A percentile compares a stretch with the other conserved stretches of the same genome.
phyloP scores from a whole-genome alignment of 352 stramenopile species.

The Phytophthora quininea region DNA sequence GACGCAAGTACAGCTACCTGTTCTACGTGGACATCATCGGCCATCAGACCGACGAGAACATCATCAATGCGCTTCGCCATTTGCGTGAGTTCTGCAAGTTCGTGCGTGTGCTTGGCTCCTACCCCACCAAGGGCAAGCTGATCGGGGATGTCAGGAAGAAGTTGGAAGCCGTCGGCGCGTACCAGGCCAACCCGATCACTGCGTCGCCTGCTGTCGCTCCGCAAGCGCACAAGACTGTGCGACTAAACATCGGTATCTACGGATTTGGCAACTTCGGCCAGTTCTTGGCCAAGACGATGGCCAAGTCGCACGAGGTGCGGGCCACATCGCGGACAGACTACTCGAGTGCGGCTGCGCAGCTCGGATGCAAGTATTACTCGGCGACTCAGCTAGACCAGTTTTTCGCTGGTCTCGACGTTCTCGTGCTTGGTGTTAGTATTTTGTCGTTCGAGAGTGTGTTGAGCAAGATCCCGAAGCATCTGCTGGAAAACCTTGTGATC shows the following conservation, averaged over 20 bases:
- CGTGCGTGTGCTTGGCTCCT: conserved; percentile 88
- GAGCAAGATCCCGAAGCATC: conserved; percentile 60
- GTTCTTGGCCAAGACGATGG: conserved; percentile 96
- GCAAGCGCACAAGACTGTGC: conserved; percentile 32
- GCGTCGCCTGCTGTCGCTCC: conserved; percentile 31
- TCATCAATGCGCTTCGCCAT: conserved; percentile 85
- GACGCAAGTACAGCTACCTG: conserved; percentile 82
- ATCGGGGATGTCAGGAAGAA: conserved; percentile 60
- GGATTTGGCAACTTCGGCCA: conserved; percentile 98
- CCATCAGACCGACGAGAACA: conserved; percentile 73
- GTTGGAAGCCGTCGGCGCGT: conserved; percentile 57
- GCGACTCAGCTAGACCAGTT: conserved; percentile 88
- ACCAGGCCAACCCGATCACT: conserved; percentile 33
- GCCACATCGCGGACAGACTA: conserved; percentile 91
- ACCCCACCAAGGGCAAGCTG: conserved; percentile 79
- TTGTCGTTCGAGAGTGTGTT: conserved; percentile 79
- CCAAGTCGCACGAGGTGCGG: conserved; percentile 91
- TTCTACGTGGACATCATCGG: conserved; percentile 86
- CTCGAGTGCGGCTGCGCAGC: conserved; percentile 43
- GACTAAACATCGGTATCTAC: conserved; percentile 95
- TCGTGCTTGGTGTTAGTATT: conserved; percentile 91
- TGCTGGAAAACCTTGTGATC: conserved; percentile 90
- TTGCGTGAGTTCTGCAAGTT: conserved; percentile 89
- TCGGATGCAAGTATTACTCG: conserved; percentile 72
- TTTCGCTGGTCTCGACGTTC: conserved; percentile 93